Evolutionary conservation across 305 asterid species (phyloP).

Genomic region (Plantago lanceolata): DNA sequence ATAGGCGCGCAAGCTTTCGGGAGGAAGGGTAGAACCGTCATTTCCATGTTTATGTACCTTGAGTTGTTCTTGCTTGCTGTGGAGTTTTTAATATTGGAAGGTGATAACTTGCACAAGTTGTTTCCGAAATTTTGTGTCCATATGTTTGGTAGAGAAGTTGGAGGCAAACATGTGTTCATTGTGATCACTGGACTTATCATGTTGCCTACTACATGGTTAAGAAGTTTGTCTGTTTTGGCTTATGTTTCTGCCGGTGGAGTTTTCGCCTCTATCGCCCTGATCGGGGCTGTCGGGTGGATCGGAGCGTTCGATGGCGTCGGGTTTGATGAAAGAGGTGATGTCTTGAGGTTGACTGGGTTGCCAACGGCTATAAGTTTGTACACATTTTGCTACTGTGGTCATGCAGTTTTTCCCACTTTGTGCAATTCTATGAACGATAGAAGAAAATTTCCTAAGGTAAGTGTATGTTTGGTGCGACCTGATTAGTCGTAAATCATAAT

Average conservation of each 20-base stretch:
- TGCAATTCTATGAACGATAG: conserved; percentile 39
- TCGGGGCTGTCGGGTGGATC: conserved; percentile 32
- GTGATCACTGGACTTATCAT: conserved; percentile 28
- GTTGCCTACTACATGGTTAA: conserved; percentile 40
- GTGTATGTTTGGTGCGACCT: neutral
- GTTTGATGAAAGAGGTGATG: conserved; percentile 33
- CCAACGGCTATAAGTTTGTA: conserved; percentile 40
- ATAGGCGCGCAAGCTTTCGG: conserved; percentile 48
- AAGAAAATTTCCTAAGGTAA: conserved; percentile 40
- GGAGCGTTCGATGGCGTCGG: conserved; percentile 42
- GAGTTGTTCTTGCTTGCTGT: conserved; percentile 49
- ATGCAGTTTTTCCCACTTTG: conserved; percentile 45
- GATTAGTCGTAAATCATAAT: neutral
- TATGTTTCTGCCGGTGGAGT: conserved; percentile 46
- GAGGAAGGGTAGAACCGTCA: conserved; percentile 30
- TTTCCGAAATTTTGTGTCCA: conserved; percentile 9
- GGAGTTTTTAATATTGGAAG: conserved; percentile 50
- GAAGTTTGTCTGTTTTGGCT: conserved; percentile 23
- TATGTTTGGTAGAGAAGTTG: conserved; percentile 12
- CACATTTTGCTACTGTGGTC: conserved; percentile 49
- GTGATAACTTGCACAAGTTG: conserved; percentile 40
- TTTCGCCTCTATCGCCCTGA: conserved; percentile 32
- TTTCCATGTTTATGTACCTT: conserved; percentile 39
- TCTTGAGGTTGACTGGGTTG: conserved; percentile 39
- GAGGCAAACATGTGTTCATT: conserved; percentile 36